These are phyloP conservation scores for Comarum palustre DNA, from an alignment of 306 rosid species.

Conservation along the genomic window DNA sequence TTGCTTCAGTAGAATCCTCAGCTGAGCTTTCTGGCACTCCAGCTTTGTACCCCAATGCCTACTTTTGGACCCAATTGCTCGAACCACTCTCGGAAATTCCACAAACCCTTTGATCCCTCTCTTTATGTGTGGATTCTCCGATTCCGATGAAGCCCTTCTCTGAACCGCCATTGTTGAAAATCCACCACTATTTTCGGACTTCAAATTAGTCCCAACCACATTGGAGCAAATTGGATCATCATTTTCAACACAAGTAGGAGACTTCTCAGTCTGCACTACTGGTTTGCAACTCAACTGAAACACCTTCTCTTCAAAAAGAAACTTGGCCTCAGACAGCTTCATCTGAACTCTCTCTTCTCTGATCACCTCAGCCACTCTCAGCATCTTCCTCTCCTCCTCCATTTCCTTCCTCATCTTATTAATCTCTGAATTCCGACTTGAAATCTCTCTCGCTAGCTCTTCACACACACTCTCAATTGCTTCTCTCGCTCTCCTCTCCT, in stretches of 20 bases:
- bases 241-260: neutral
- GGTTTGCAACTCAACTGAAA: conserved; percentile 22
- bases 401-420: conserved; percentile 38
- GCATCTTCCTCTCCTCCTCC: conserved; percentile 57
- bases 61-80: conserved; percentile 43
- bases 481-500: conserved; percentile 44
- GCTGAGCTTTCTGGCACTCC: conserved; percentile 58
- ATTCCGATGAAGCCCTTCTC: conserved; percentile 33
- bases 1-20: conserved; percentile 44
- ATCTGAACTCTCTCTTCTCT: conserved; percentile 61
- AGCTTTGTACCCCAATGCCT: conserved; percentile 53
- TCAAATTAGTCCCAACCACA: neutral
- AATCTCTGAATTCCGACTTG: conserved; percentile 32
- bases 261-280: conserved; percentile 9
- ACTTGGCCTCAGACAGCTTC: conserved; percentile 53
- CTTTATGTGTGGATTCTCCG: conserved; percentile 55
- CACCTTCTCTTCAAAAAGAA: conserved; percentile 42
- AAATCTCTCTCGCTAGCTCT: conserved; percentile 39
- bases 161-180: conserved; percentile 20
- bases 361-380: conserved; percentile 45
- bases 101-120: conserved; percentile 67
- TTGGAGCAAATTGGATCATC: conserved; percentile 4
- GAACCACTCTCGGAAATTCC: conserved; percentile 51
- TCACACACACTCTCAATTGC: conserved; percentile 42
- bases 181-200: conserved; percentile 8